A percentile compares a stretch with the other conserved stretches of the same genome.
Conservation (phyloP, 1,139 yeast species). For the Yamadazyma atlantica region DNA sequence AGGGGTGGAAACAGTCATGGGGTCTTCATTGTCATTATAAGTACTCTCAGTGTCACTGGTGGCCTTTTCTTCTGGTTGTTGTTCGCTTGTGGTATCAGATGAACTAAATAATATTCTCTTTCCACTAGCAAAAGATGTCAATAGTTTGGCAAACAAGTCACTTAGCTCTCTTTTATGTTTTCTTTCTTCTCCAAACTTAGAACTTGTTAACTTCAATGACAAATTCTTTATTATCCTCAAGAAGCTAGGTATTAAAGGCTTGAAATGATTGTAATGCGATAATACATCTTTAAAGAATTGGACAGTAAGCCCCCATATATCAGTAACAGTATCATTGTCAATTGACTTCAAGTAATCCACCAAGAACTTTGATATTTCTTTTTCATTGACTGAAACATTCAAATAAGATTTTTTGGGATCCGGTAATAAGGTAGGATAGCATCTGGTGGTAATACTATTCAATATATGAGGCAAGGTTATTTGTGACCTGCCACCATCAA, state of each 20-base stretch:
- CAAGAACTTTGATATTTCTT: conserved; percentile 50
- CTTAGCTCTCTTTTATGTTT: conserved; percentile 63
- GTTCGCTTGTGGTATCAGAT: conserved; percentile 1
- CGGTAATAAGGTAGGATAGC: conserved; percentile 30
- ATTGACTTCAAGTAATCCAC: conserved; percentile 60
- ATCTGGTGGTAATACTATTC: conserved; percentile 47
- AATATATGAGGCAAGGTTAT: conserved; percentile 69
- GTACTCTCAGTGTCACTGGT: conserved; percentile 9
- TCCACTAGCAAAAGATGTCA: conserved; percentile 32
- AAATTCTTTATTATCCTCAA: conserved; percentile 51
- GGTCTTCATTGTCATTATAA: conserved; percentile 8
- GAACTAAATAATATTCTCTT: conserved; percentile 16
- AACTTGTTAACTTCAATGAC: conserved; percentile 54
- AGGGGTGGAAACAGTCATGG: conserved; percentile 1
- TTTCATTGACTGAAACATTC: conserved; percentile 41
- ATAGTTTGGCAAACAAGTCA: conserved; percentile 59
- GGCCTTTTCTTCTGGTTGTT: conserved; percentile 12
- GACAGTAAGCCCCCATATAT: conserved; percentile 62
- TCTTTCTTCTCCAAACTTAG: conserved; percentile 62
- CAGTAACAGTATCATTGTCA: conserved; percentile 75
- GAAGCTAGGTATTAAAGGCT: conserved; percentile 49
- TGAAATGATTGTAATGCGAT: conserved; percentile 49
- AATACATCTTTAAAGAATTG: conserved; percentile 60
- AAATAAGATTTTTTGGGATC: conserved; percentile 42
- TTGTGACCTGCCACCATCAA: conserved; percentile 85